Conservation (phyloP, 1,139 yeast genomes). For the Protomyces gravidus region DNA sequence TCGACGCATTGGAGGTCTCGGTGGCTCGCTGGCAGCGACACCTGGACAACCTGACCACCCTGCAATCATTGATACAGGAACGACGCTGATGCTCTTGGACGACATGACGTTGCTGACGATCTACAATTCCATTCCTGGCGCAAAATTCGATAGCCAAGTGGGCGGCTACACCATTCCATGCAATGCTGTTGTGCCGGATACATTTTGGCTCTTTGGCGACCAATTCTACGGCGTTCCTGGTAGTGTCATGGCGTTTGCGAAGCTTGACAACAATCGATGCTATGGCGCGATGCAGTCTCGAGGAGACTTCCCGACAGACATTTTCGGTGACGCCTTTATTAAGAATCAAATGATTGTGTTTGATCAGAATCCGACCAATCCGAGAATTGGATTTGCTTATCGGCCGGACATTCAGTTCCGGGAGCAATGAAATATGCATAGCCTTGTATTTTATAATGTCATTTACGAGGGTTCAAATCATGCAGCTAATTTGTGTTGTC, state of each 20-base stretch:
- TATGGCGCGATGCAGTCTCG: slow-evolving; percentile 25
- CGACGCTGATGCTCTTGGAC: slow-evolving; percentile 60
- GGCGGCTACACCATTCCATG: slow-evolving; percentile 21
- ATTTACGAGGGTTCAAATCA: too few relatives aligned
- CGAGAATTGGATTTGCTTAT: slow-evolving; percentile 18
- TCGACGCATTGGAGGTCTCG: not conserved
- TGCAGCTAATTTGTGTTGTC: too few relatives aligned
- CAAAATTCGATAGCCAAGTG: slow-evolving; percentile 8
- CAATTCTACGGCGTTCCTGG: slow-evolving; percentile 23
- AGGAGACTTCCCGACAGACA: slow-evolving; percentile 41
- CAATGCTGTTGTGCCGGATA: slow-evolving; percentile 10
- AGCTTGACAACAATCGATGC: slow-evolving; percentile 8
- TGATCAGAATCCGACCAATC: slow-evolving; percentile 41
- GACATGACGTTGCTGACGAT: slow-evolving; percentile 15
- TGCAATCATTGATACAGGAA: slow-evolving; percentile 90
- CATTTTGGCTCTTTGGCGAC: slow-evolving; percentile 19
- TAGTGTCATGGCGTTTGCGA: slow-evolving; percentile 13
- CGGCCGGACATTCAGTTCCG: slow-evolving; percentile 19
- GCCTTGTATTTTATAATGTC: too few relatives aligned
- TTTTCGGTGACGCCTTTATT: slow-evolving; percentile 64
- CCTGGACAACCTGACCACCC: slow-evolving; percentile 54
- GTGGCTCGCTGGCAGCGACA: not conserved
- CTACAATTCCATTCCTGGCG: slow-evolving; percentile 24
- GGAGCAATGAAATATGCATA: too few relatives aligned
- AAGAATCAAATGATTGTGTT: slow-evolving; percentile 63